Conservation (phyloP, 768 basidiomycete genomes). For the Leccinum incarnatum region DNA sequence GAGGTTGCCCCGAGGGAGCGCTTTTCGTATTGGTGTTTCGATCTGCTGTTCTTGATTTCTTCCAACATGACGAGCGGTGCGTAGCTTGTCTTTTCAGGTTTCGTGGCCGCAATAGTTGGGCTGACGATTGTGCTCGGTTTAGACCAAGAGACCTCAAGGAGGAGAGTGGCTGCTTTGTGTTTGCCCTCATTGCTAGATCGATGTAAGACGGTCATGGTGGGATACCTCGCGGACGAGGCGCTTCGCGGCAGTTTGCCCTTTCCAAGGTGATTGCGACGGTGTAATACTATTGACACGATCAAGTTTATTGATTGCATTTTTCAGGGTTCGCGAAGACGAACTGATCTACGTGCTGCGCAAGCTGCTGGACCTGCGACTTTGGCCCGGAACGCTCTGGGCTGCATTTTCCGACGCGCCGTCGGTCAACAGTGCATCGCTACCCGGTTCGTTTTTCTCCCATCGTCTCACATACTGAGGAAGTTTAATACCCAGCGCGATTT, state of each 20-base stretch:
- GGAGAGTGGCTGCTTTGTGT: constrained; percentile 69
- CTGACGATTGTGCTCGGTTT: background rate
- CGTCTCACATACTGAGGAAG: background rate
- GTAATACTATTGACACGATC: background rate
- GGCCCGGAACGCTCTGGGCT: constrained; percentile 75
- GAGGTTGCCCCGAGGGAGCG: constrained; percentile 68
- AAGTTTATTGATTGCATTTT: background rate
- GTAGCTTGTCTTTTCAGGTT: constrained; percentile 2
- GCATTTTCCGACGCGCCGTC: constrained; percentile 67
- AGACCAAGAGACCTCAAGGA: constrained; percentile 63
- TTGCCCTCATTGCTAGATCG: constrained; percentile 73
- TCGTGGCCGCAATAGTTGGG: too few species aligned
- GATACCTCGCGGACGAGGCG: constrained; percentile 81
- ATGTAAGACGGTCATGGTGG: constrained; percentile 64
- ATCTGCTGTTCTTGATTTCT: constrained; percentile 79
- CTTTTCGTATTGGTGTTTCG: constrained; percentile 93
- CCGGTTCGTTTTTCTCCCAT: constrained; percentile 43
- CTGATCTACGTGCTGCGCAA: constrained; percentile 80
- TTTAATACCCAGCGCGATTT: background rate
- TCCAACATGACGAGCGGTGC: constrained; percentile 62
- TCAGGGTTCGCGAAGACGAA: constrained; percentile 85
- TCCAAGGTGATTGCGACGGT: constrained; percentile 53
- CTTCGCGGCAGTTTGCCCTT: constrained; percentile 88
- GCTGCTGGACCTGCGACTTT: constrained; percentile 67
- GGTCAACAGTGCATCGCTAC: constrained; percentile 49